phyloP scores from a whole-genome alignment of 2,329 filamentous ascomycete species.

The Fusarium drepaniforme region DNA sequence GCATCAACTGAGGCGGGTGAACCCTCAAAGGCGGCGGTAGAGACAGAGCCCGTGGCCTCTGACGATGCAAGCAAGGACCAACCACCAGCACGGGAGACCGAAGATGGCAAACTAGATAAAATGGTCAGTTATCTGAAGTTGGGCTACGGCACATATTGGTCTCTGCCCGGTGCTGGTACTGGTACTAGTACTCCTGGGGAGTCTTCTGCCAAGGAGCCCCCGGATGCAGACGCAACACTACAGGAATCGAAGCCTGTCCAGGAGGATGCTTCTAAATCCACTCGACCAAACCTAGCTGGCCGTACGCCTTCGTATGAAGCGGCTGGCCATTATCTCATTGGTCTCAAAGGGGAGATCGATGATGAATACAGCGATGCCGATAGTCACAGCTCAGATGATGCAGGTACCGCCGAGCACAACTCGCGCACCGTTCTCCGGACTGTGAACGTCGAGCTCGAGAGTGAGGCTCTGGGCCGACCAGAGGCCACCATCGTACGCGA shows the following conservation, averaged over 20 bases:
- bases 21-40: not conserved
- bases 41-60: not conserved
- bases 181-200: constrained; percentile 38
- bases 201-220: constrained; percentile 28
- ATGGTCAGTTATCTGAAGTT: constrained; percentile 75
- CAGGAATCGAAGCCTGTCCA: constrained; percentile 23
- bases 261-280: constrained; percentile 15
- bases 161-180: constrained; percentile 50
- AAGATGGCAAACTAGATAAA: constrained; percentile 61
- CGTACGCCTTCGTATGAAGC: constrained; percentile 45
- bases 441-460: constrained; percentile 73
- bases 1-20: constrained; percentile 2
- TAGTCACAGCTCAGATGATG: constrained; percentile 47
- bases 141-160: constrained; percentile 77
- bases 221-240: constrained; percentile 15
- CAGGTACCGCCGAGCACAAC: constrained; percentile 53
- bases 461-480: constrained; percentile 51
- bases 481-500: constrained; percentile 61
- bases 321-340: constrained; percentile 72
- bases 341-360: constrained; percentile 74
- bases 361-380: constrained; percentile 53
- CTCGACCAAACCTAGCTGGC: constrained; percentile 20
- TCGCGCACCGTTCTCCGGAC: constrained; percentile 74
- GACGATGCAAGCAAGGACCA: constrained; percentile 24
- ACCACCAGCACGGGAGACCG: constrained; percentile 21